A percentile compares a stretch with the other conserved stretches of the same genome.
phyloP scores from a whole-genome alignment of 2,329 filamentous ascomycete species.

The Stagonosporopsis rhizophila region DNA sequence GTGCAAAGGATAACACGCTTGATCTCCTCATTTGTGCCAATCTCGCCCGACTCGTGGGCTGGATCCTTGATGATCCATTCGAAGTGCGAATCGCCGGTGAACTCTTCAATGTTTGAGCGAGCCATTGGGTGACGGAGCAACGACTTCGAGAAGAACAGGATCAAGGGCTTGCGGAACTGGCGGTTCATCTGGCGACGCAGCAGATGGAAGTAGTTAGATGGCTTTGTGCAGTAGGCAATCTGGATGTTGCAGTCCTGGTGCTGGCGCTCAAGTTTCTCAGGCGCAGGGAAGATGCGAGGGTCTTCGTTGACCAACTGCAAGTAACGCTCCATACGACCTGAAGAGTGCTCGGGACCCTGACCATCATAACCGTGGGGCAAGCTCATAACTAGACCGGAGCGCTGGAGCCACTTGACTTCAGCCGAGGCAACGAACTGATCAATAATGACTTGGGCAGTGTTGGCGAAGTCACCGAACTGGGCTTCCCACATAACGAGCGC shows the following conservation, averaged over 20 bases:
- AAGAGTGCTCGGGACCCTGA: constrained; percentile 97
- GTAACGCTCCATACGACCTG: constrained; percentile 95
- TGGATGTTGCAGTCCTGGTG: constrained; percentile 99
- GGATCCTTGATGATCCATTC: constrained; percentile 94
- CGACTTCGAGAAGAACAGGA: constrained; percentile 98
- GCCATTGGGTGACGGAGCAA: constrained; percentile 92
- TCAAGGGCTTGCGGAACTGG: constrained; percentile 97
- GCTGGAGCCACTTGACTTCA: constrained; percentile 98
- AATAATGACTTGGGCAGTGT: constrained; percentile 98
- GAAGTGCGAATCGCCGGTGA: constrained; percentile 91
- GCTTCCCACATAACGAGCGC: constrained; percentile 99
- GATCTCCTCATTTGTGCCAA: constrained; percentile 84
- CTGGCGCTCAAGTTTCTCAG: constrained; percentile 91
- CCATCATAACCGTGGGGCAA: constrained; percentile 98
- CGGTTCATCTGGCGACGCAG: constrained; percentile 97
- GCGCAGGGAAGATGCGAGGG: constrained; percentile 85
- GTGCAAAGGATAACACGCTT: constrained; percentile 94
- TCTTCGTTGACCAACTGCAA: constrained; percentile 98
- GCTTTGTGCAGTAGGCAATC: constrained; percentile 95
- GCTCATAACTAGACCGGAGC: constrained; percentile 94
- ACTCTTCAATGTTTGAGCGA: constrained; percentile 88
- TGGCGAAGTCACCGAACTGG: constrained; percentile 99
- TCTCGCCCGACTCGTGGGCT: constrained; percentile 76
- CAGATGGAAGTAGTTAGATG: constrained; percentile 94
- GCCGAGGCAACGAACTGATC: constrained; percentile 98